Percentiles rank a stretch among this genome's conserved stretches.
Conservation (phyloP, 176 grass and related monocot genomes). For the Musa itinerans region DNA sequence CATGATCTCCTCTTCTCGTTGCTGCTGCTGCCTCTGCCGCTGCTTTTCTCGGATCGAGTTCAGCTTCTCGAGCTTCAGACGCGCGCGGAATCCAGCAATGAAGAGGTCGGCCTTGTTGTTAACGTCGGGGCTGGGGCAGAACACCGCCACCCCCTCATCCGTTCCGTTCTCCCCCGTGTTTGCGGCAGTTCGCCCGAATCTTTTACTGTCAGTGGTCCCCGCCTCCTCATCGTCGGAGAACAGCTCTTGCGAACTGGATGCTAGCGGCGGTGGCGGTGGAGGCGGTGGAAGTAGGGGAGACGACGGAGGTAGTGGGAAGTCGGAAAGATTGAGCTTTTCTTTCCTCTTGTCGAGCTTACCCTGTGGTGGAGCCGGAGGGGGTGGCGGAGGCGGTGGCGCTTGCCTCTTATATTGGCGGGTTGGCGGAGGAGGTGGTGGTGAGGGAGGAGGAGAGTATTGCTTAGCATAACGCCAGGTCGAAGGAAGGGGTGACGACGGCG, state of each 20-base stretch:
- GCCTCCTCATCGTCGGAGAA: conserved; percentile 2
- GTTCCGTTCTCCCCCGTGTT: conserved; percentile 18
- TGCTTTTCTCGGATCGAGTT: conserved; percentile 74
- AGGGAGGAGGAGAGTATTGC: background rate
- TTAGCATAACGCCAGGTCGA: conserved; percentile 31
- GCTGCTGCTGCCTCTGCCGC: conserved; percentile 11
- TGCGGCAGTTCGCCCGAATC: conserved; percentile 11
- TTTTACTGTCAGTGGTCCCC: background rate
- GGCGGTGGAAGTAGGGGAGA: conserved; percentile 47
- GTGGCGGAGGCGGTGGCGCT: conserved; percentile 25
- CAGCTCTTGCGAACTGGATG: background rate
- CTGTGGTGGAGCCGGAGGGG: conserved; percentile 5
- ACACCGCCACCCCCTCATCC: conserved; percentile 30
- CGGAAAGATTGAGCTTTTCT: conserved; percentile 18
- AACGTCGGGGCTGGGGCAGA: conserved; percentile 88
- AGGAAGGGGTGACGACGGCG: conserved; percentile 38
- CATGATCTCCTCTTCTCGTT: conserved; percentile 16
- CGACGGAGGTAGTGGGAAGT: conserved; percentile 28
- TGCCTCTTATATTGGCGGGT: conserved; percentile 1
- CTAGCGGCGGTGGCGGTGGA: conserved; percentile 42
- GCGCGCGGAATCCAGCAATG: conserved; percentile 57
- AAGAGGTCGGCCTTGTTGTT: conserved; percentile 83
- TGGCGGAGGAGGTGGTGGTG: background rate
- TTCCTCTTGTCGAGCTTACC: background rate
- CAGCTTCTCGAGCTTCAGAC: conserved; percentile 80